Evolutionary conservation across 208 protist species (phyloP).

Genomic region (Angomonas deanei): DNA sequence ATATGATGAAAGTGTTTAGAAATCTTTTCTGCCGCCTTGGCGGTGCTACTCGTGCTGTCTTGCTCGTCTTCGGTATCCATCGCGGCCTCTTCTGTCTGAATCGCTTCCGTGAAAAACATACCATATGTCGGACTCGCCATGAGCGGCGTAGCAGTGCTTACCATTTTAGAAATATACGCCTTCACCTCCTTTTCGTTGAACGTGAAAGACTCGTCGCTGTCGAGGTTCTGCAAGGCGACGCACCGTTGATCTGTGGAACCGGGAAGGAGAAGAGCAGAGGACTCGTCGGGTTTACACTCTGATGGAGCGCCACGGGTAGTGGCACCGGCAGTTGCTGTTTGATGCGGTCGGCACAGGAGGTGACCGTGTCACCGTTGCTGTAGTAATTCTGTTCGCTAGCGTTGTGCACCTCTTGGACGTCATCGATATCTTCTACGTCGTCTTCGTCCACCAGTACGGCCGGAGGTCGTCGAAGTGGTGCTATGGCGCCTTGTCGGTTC

Average conservation of each 20-base stretch:
- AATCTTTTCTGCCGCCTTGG: background rate
- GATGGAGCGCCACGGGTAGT: conserved; percentile 15
- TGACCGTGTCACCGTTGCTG: background rate
- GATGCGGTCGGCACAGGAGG: background rate
- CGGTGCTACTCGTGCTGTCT: too few species aligned
- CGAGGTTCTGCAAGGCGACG: too few species aligned
- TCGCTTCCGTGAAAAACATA: background rate
- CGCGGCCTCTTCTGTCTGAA: background rate
- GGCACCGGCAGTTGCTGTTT: conserved; percentile 10
- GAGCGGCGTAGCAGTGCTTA: background rate
- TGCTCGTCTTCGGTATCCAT: too few species aligned
- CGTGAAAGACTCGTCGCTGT: too few species aligned
- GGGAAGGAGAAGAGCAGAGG: conserved; percentile 53
- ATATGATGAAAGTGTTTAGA: background rate
- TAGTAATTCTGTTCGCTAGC: too few species aligned
- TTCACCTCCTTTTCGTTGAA: background rate
- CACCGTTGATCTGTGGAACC: conserved; percentile 9
- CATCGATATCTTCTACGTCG: too few species aligned
- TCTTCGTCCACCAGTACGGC: too few species aligned
- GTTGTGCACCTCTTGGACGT: too few species aligned
- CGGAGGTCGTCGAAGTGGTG: too few species aligned
- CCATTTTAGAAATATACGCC: background rate
- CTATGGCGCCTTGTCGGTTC: too few species aligned
- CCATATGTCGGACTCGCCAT: background rate
- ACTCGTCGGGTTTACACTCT: conserved; percentile 29